Conservation (phyloP, 345 rosid genomes). For the Anacardium occidentale region DNA sequence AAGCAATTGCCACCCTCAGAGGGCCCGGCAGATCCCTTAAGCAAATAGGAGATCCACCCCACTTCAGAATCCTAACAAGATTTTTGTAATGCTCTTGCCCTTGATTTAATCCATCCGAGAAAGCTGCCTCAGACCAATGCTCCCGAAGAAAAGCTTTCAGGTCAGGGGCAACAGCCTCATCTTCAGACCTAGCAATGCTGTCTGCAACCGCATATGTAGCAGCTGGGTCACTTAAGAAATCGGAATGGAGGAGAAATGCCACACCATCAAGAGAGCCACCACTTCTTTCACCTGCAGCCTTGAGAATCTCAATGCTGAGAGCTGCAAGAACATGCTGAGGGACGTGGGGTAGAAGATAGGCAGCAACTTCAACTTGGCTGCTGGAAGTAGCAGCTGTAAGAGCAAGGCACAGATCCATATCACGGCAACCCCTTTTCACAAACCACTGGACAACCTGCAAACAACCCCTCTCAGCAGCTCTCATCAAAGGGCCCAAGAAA, state of each 20-base stretch:
- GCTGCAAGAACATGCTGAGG: conserved; percentile 87
- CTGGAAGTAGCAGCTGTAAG: conserved; percentile 96
- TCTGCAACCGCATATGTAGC: conserved; percentile 87
- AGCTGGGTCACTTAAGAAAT: conserved; percentile 77
- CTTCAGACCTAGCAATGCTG: conserved; percentile 82
- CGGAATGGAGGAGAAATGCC: conserved; percentile 79
- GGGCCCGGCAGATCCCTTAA: conserved; percentile 75
- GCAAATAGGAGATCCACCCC: conserved; percentile 71
- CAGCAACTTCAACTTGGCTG: conserved; percentile 79
- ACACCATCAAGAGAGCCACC: conserved; percentile 91
- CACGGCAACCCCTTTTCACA: conserved; percentile 81
- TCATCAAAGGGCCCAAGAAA: conserved; percentile 91
- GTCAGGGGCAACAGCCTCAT: conserved; percentile 73
- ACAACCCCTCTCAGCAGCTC: conserved; percentile 96
- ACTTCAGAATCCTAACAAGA: conserved; percentile 59
- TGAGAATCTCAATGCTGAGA: conserved; percentile 86
- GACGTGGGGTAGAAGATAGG: conserved; percentile 85
- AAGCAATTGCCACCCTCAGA: conserved; percentile 72
- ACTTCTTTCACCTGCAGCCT: conserved; percentile 94
- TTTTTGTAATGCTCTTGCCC: conserved; percentile 69
- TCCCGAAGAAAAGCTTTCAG: conserved; percentile 66
- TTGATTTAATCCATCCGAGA: conserved; percentile 64
- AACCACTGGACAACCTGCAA: conserved; percentile 97
- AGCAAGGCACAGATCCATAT: conserved; percentile 95
- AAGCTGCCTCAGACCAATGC: conserved; percentile 93